Conservation (phyloP, 495 filamentous ascomycete species). For the Parathielavia appendiculata region DNA sequence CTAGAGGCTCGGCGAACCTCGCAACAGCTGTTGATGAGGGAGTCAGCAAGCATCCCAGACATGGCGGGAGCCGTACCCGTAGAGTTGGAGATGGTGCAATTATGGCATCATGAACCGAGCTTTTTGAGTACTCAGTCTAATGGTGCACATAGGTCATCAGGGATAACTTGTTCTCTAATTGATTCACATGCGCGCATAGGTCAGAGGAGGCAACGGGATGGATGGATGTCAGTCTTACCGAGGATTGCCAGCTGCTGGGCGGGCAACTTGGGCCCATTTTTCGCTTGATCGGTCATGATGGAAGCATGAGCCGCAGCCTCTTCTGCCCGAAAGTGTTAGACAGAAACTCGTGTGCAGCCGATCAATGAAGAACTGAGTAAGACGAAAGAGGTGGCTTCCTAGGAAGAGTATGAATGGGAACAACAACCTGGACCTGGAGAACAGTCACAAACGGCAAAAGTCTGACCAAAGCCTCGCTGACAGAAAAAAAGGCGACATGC, state of each 20-base stretch:
- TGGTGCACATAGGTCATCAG: background rate
- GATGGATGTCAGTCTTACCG: constrained; percentile 42
- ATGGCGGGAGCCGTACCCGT: constrained; percentile 13
- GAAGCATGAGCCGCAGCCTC: background rate
- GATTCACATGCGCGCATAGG: background rate
- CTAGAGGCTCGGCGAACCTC: constrained; percentile 81
- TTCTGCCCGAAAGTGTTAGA: no score
- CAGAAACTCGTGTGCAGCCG: no score
- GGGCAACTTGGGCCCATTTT: constrained; percentile 42
- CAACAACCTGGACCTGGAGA: no score
- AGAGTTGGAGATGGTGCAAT: background rate
- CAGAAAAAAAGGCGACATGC: background rate
- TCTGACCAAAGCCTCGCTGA: background rate
- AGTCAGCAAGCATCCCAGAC: constrained; percentile 25
- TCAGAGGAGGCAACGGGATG: background rate
- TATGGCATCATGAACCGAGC: background rate
- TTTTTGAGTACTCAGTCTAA: background rate
- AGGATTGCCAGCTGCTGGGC: constrained; percentile 54
- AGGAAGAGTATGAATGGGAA: no score
- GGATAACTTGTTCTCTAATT: background rate
- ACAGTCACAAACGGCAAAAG: no score
- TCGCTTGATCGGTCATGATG: constrained; percentile 33
- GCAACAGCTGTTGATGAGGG: constrained; percentile 51
- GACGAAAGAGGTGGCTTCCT: no score
- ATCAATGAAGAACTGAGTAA: no score